A percentile compares a stretch with the other conserved stretches of the same genome.
Evolutionary conservation across 345 rosid species (phyloP).

Genomic region (Gossypium rotundifolium): DNA sequence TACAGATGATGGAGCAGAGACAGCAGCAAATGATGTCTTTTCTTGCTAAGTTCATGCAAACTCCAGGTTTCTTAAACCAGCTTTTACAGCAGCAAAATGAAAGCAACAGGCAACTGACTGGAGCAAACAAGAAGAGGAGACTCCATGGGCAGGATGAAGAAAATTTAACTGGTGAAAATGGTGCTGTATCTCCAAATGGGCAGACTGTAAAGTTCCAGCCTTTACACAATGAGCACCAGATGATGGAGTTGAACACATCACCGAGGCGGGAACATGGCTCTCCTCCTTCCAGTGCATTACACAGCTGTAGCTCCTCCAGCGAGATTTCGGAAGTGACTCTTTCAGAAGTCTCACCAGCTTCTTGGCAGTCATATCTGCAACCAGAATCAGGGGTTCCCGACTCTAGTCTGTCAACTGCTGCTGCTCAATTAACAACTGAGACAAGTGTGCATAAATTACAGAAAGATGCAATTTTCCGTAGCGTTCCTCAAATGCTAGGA

Average conservation of each 20-base stretch:
- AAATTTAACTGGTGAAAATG: constrained; percentile 24
- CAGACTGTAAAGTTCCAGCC: constrained; percentile 73
- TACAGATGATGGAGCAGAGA: constrained; percentile 84
- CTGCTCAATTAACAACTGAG: constrained; percentile 15
- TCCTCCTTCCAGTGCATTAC: constrained; percentile 29
- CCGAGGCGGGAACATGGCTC: constrained; percentile 40
- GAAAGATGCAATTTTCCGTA: constrained; percentile 27
- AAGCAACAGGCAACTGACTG: constrained; percentile 45
- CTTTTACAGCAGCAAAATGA: constrained; percentile 66
- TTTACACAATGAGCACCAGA: constrained; percentile 46
- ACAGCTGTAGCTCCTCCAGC: constrained; percentile 30
- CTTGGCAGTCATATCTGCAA: constrained; percentile 26
- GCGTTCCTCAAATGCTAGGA: constrained; percentile 30
- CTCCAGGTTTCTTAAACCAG: constrained; percentile 73
- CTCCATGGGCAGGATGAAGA: constrained; percentile 53
- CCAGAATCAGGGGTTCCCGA: constrained; percentile 28
- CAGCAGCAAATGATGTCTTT: constrained; percentile 93
- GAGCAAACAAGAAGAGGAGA: constrained; percentile 72
- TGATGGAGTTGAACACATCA: constrained; percentile 44
- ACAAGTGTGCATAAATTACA: constrained; percentile 9
- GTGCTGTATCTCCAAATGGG: constrained; percentile 33
- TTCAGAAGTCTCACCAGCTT: constrained; percentile 35
- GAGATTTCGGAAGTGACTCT: constrained; percentile 35
- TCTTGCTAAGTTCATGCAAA: constrained; percentile 80
- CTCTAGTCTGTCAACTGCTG: constrained; percentile 15